Percentiles rank a stretch among this genome's conserved stretches.
Conservation (phyloP, 2,329 filamentous ascomycete genomes). For the Hypomyces rosellus region DNA sequence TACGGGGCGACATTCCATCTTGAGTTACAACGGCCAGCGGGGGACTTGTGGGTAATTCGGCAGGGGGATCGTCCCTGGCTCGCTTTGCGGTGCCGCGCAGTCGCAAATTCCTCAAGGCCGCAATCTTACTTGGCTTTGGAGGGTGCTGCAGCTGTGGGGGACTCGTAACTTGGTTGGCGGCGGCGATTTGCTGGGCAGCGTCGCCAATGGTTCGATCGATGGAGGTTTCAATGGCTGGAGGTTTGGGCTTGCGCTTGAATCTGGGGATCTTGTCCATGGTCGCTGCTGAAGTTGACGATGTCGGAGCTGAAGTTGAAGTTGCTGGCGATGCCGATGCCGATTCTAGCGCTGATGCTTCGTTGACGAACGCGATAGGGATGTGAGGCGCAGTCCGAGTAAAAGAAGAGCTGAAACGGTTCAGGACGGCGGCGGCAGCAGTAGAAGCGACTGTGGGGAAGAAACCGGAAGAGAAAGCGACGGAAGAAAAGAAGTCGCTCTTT, state of each 20-base stretch:
- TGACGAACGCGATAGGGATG: no score
- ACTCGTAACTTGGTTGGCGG: slow-evolving; percentile 12
- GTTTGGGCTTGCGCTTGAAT: slow-evolving; percentile 39
- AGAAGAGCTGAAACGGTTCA: no score
- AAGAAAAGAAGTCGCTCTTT: neutral
- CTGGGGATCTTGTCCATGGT: slow-evolving; percentile 38
- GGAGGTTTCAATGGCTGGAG: slow-evolving; percentile 36
- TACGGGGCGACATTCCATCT: slow-evolving; percentile 23
- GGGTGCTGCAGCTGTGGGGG: slow-evolving; percentile 13
- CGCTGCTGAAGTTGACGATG: neutral
- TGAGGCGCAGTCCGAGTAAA: no score
- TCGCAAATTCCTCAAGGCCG: slow-evolving; percentile 39
- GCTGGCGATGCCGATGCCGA: neutral
- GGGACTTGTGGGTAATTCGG: slow-evolving; percentile 23
- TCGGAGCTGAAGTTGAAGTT: neutral
- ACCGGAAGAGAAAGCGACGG: neutral
- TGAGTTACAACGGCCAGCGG: slow-evolving; percentile 30
- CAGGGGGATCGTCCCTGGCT: slow-evolving; percentile 36
- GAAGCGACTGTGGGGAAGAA: neutral
- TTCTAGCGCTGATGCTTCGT: neutral
- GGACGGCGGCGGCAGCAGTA: neutral
- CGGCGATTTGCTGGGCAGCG: slow-evolving; percentile 18
- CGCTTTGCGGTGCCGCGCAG: slow-evolving; percentile 42
- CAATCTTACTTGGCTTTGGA: slow-evolving; percentile 23
- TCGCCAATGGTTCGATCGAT: slow-evolving; percentile 28